Evolutionary conservation across 2,329 filamentous ascomycete genomes (phyloP).

Genomic region (Hypocrella siamensis): DNA sequence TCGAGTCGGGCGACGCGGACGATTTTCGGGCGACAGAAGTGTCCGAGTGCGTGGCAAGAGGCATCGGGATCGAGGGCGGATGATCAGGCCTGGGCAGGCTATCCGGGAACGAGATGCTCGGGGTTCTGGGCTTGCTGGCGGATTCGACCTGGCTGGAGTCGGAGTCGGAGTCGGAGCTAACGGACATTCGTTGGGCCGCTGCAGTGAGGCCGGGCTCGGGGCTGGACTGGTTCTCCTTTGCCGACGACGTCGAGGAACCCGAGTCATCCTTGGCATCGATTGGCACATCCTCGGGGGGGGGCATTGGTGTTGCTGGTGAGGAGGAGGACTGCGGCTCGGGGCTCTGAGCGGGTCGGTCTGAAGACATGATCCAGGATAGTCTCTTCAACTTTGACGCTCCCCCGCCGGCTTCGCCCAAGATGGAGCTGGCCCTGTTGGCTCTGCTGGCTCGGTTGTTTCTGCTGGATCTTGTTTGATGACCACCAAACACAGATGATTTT

Average conservation of each 20-base stretch:
- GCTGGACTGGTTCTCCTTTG: no score
- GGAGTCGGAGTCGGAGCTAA: slow-evolving; percentile 9
- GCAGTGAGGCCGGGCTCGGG: slow-evolving; percentile 7
- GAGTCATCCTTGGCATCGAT: no score
- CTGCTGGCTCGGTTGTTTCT: neutral
- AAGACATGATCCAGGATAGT: slow-evolving; percentile 4
- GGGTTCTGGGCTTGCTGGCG: slow-evolving; percentile 15
- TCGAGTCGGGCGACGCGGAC: slow-evolving; percentile 4
- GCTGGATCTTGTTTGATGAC: slow-evolving; percentile 2
- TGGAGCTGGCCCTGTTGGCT: neutral
- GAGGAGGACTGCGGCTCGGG: no score
- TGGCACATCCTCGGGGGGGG: no score
- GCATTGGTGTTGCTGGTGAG: no score
- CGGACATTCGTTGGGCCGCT: neutral
- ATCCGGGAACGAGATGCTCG: slow-evolving; percentile 18
- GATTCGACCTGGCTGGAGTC: slow-evolving; percentile 8
- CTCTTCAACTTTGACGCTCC: slow-evolving; percentile 3
- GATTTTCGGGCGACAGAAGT: slow-evolving; percentile 5
- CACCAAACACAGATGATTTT: slow-evolving; percentile 3
- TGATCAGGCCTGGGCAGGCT: slow-evolving; percentile 15
- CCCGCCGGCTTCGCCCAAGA: slow-evolving; percentile 3
- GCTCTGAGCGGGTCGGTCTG: no score
- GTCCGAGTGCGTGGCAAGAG: slow-evolving; percentile 2
- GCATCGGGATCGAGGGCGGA: slow-evolving; percentile 3
- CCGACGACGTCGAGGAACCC: no score